Evolutionary conservation across 805 yeast genomes (phyloP).

Genomic region (Ogataea pini): DNA sequence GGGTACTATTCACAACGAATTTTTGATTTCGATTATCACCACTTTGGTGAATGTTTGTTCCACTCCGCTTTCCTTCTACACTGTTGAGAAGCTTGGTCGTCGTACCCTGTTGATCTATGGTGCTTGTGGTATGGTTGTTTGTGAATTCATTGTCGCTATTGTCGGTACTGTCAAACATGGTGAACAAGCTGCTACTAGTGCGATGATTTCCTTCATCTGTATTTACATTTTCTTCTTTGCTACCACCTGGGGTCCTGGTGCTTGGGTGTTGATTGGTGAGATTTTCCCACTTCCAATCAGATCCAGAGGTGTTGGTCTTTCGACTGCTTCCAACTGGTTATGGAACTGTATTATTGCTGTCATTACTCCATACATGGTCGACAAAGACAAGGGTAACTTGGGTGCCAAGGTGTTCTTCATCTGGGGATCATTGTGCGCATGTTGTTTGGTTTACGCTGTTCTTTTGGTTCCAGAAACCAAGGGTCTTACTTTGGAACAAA

Average conservation of each 20-base stretch:
- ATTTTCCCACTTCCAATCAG: constrained; percentile 72
- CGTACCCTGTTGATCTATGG: constrained; percentile 50
- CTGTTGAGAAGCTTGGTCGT: constrained; percentile 63
- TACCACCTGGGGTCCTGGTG: constrained; percentile 81
- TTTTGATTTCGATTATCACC: constrained; percentile 53
- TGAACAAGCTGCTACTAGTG: constrained; percentile 32
- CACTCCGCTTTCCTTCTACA: constrained; percentile 55
- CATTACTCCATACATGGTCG: constrained; percentile 73
- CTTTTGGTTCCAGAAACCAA: constrained; percentile 76
- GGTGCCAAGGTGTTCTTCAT: constrained; percentile 69
- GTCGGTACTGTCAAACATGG: constrained; percentile 35
- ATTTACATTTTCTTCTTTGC: constrained; percentile 76
- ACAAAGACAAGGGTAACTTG: constrained; percentile 59
- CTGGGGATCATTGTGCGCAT: constrained; percentile 55
- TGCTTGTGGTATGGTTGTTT: constrained; percentile 48
- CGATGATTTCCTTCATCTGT: constrained; percentile 47
- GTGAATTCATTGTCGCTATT: constrained; percentile 61
- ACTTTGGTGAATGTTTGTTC: constrained; percentile 53
- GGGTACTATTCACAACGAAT: constrained; percentile 48
- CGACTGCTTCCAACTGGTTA: constrained; percentile 79
- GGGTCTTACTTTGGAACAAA: constrained; percentile 81
- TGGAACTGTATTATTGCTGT: constrained; percentile 75
- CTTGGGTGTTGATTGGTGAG: constrained; percentile 67
- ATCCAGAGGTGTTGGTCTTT: constrained; percentile 68
- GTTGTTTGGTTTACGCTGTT: constrained; percentile 64